These are phyloP conservation scores for Mycothermus thermophilus DNA, from an alignment of 495 filamentous ascomycete species.

Conservation along the genomic window DNA sequence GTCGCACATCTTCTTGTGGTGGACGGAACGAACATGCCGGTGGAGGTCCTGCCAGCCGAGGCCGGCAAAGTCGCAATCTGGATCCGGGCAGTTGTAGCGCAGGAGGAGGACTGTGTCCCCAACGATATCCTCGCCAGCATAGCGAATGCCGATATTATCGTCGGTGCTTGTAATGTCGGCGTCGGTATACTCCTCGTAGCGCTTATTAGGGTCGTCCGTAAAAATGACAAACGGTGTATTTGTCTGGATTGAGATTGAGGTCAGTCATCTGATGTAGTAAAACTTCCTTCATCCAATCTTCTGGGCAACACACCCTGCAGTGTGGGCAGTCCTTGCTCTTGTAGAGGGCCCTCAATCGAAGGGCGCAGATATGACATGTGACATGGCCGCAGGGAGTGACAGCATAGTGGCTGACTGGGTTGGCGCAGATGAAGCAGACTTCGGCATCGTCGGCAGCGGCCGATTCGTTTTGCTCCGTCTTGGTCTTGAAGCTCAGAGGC, in stretches of 20 bases:
- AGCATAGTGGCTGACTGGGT: conserved; percentile 65
- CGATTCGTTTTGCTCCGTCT: conserved; percentile 9
- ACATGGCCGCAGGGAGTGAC: conserved; percentile 88
- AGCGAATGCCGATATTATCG: conserved; percentile 76
- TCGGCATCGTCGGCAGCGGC: conserved; percentile 48
- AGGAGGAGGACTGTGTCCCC: conserved; percentile 77
- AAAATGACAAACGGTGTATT: conserved; percentile 78
- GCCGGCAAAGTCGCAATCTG: conserved; percentile 75
- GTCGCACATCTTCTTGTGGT: conserved; percentile 87
- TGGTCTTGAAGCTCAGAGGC: conserved; percentile 11
- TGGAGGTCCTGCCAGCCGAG: conserved; percentile 88
- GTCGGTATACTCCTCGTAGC: conserved; percentile 66
- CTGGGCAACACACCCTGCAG: conserved; percentile 56
- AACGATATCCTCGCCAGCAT: conserved; percentile 72
- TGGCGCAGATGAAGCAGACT: conserved; percentile 95
- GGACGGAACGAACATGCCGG: conserved; percentile 67
- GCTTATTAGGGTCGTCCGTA: conserved; percentile 66
- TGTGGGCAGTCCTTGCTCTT: conserved; percentile 91
- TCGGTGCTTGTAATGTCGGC: conserved; percentile 61
- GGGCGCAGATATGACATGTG: conserved; percentile 88
- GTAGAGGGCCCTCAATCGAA: conserved; percentile 81
- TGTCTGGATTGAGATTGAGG: conserved; percentile 48
- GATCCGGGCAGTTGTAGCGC: conserved; percentile 90
- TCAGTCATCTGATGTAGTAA: conserved; percentile 3
- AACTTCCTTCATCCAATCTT: not conserved